A percentile compares a stretch with the other conserved stretches of the same genome.
Conservation (phyloP, 441 rosid genomes). For the Eruca vesicaria region DNA sequence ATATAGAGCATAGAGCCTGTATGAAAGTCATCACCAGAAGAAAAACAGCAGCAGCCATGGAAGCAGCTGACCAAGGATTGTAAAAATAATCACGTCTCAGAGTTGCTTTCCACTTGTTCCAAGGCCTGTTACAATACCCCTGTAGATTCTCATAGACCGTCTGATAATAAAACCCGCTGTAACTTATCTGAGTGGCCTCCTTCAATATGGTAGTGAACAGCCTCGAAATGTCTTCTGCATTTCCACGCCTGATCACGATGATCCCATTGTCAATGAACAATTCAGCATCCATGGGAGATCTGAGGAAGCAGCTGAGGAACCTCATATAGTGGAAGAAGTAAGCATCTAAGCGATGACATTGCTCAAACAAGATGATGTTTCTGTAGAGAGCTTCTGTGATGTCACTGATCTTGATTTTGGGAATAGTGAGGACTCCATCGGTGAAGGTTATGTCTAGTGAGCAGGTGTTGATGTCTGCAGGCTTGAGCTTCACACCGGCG, state of each 20-base stretch:
- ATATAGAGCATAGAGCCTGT: neutral
- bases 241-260: neutral
- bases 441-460: neutral
- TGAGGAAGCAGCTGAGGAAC: neutral
- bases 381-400: neutral
- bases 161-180: neutral
- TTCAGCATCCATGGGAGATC: neutral
- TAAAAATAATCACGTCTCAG: neutral
- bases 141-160: neutral
- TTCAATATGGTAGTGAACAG: neutral
- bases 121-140: neutral
- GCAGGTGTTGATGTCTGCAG: neutral
- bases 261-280: neutral
- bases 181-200: neutral
- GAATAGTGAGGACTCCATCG: neutral
- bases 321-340: neutral
- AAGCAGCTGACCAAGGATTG: neutral
- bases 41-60: neutral
- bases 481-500: neutral
- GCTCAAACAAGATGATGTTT: neutral
- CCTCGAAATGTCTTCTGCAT: neutral
- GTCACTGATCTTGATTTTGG: neutral
- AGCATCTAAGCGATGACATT: neutral
- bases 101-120: neutral
- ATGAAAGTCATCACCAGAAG: neutral